phyloP scores from a whole-genome alignment of 352 stramenopile species.

The Thalassiosira allenii region DNA sequence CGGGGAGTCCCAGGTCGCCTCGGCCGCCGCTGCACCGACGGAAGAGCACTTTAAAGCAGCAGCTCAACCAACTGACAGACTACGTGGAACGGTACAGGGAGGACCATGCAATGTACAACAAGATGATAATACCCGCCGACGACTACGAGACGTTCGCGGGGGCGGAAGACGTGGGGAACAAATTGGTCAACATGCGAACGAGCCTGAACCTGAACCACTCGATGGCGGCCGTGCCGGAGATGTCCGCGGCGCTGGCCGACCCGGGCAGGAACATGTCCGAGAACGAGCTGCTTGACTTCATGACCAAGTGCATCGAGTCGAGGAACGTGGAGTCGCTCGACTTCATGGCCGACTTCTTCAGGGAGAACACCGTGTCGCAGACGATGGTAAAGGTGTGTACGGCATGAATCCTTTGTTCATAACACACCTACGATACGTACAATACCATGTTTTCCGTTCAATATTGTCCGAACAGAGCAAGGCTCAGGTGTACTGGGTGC shows the following conservation, averaged over 20 bases:
- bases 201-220: slow-evolving; percentile 20
- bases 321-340: slow-evolving; percentile 55
- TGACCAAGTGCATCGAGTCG: slow-evolving; percentile 67
- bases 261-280: slow-evolving; percentile 49
- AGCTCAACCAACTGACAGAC: slow-evolving; percentile 22
- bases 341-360: slow-evolving; percentile 79
- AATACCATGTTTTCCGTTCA: no score
- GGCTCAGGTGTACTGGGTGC: slow-evolving; percentile 73
- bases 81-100: slow-evolving; percentile 49
- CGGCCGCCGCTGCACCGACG: neutral
- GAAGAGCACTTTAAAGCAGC: slow-evolving; percentile 2
- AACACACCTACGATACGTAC: no score
- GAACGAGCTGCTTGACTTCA: slow-evolving; percentile 62
- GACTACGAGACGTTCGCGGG: slow-evolving; percentile 59
- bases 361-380: slow-evolving; percentile 60
- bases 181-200: slow-evolving; percentile 36
- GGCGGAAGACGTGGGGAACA: slow-evolving; percentile 52
- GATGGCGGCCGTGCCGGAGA: neutral
- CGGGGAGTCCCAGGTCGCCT: no score
- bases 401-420: no score
- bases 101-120: slow-evolving; percentile 55
- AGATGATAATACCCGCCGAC: slow-evolving; percentile 44
- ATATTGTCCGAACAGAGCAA: no score
- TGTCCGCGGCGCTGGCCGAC: neutral
- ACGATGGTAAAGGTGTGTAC: slow-evolving; percentile 76